Conservation (phyloP, 306 rosid species). For the Rubus idaeus region DNA sequence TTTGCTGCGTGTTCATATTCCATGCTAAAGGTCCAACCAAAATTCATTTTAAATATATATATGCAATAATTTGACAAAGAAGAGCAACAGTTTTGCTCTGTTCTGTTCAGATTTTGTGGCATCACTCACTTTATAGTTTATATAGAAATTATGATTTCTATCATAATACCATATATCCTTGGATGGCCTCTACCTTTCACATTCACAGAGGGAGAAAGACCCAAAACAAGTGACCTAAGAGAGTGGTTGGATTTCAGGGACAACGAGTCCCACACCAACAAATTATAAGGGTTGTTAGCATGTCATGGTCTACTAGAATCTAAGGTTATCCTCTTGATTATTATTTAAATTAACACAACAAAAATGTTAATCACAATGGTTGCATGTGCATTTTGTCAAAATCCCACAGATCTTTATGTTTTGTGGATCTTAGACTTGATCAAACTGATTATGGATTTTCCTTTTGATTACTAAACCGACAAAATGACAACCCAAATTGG, state of each 20-base stretch:
- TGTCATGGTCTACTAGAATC: slow-evolving; percentile 21
- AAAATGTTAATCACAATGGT: slow-evolving; percentile 1
- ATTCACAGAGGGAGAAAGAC: not conserved
- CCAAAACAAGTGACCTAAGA: not conserved
- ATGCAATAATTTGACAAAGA: not conserved
- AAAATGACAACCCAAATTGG: not conserved
- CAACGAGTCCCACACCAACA: slow-evolving; percentile 20
- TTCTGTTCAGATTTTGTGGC: slow-evolving; percentile 12
- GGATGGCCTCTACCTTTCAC: slow-evolving; percentile 12
- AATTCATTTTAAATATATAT: no score
- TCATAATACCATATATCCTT: no score
- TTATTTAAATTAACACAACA: not conserved
- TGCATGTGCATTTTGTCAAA: slow-evolving; percentile 30
- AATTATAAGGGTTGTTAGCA: slow-evolving; percentile 25
- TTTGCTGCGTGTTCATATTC: slow-evolving; percentile 10
- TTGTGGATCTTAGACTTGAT: slow-evolving; percentile 26
- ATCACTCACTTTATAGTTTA: slow-evolving; percentile 6
- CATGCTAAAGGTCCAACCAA: slow-evolving; percentile 9
- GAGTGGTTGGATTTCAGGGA: not conserved
- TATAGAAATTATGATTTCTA: not conserved
- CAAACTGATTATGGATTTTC: slow-evolving; percentile 1
- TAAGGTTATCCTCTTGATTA: not conserved
- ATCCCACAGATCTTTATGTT: slow-evolving; percentile 3
- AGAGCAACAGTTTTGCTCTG: not conserved
- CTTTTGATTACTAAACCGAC: slow-evolving; percentile 19